Base-by-base conservation (phyloP, 257 asterid species). In the Gynochthodes officinalis region DNA sequence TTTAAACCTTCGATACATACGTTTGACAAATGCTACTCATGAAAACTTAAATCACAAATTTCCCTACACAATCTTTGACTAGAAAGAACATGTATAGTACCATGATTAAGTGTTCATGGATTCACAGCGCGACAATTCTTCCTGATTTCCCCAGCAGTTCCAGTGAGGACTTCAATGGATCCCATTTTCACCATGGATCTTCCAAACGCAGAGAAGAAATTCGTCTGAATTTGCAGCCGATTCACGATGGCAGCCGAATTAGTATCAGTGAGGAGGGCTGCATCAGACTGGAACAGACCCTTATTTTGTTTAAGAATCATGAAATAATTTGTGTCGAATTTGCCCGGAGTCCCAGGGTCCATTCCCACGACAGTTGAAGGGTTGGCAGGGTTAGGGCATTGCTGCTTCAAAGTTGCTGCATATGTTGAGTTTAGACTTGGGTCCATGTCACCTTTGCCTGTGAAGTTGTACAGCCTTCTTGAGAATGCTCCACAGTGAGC, bases 281-380 rank as follows among this genome's bases (percentile, higher is more conserved):
- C 89, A 55, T 84, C 91, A 0, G 93, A 82, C 68, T 78, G 86
- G 75, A 87, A 82, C 2, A 89, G 83, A 11, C 96, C 89, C 73
- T 78, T 73, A 4, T 75, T 69, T 55, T 68, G 72, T 6, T 75
- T 74, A 0, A 87, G 62, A 64, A 79, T 76, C 19, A 58, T 30
- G 77, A 53, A 84, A 79, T 87, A 82, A 58, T 54, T 68, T 13
- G 74, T 23, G 78, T 81, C 88, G 30, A 87, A 87, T 0, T 83
- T 42, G 28, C 48, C 73, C 42, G 77, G 49, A 75, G 85, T 87
- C 67, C 65, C 73, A 4, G 89, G 86, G 77, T 87, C 89, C 88
- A 87, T 81, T 9, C 74, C 88, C 21, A 85, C 83, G 4, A 64
- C 49, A 4, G 86, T 86, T 43, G 84, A 67, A 27, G 85, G 74